phyloP scores from a whole-genome alignment of 768 basidiomycete genomes.

The Tephrocybe sp. region DNA sequence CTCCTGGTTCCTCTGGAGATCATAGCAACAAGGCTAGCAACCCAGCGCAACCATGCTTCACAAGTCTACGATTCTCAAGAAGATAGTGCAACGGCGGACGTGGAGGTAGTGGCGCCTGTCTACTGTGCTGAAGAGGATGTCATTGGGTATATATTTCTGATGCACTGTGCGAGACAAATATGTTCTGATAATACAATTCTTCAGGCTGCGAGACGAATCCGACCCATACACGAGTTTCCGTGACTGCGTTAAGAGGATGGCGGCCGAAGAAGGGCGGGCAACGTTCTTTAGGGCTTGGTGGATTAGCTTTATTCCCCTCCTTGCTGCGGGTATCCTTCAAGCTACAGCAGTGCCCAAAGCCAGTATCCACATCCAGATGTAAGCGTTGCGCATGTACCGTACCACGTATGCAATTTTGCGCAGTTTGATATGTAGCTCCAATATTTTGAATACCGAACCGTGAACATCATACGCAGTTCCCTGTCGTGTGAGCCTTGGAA shows the following conservation, averaged over 20 bases:
- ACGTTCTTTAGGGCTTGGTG: conserved; percentile 83
- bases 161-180: not conserved
- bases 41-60: conserved; percentile 72
- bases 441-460: too few species aligned
- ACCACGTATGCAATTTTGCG: too few species aligned
- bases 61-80: conserved; percentile 63
- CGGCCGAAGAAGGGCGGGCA: conserved; percentile 70
- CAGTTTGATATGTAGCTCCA: too few species aligned
- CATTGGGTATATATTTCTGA: conserved; percentile 6
- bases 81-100: not conserved
- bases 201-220: conserved; percentile 64
- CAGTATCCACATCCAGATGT: not conserved
- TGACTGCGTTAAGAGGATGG: conserved; percentile 71
- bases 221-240: conserved; percentile 73
- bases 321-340: conserved; percentile 1
- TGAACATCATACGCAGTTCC: too few species aligned
- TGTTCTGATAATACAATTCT: conserved; percentile 6
- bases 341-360: not conserved
- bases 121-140: conserved; percentile 10
- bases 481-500: too few species aligned
- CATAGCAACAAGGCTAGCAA: conserved; percentile 68
- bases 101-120: not conserved
- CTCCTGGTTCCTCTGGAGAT: conserved; percentile 75
- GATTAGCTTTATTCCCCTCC: conserved; percentile 48
- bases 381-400: too few species aligned